phyloP scores from a whole-genome alignment of 257 asterid species.

The Solanum piurae region DNA sequence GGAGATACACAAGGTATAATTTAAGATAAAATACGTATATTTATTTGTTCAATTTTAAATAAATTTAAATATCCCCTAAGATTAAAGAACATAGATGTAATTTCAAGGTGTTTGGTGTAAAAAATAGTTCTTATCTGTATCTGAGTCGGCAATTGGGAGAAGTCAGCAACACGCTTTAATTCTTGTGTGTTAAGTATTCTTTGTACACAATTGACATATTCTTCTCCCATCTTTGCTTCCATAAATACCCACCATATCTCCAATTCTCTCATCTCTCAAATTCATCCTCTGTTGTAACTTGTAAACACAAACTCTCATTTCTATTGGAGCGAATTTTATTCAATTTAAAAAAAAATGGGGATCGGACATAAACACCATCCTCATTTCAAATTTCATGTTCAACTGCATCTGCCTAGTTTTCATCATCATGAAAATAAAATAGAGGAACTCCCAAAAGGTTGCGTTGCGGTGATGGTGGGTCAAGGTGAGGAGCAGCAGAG shows the following conservation, averaged over 20 bases:
- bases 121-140: not conserved
- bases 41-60: too few species aligned
- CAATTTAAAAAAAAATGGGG: conserved; percentile 19
- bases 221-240: not conserved
- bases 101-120: not conserved
- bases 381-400: conserved; percentile 28
- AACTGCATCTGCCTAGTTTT: conserved; percentile 25
- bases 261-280: not conserved
- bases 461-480: conserved; percentile 44
- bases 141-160: not conserved
- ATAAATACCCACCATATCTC: not conserved
- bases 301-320: not conserved
- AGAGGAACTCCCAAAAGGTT: conserved; percentile 35
- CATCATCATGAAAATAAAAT: conserved; percentile 7
- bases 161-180: not conserved
- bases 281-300: too few species aligned
- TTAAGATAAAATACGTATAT: too few species aligned
- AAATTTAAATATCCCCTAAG: too few species aligned
- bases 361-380: conserved; percentile 38
- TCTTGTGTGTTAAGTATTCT: not conserved
- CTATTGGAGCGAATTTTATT: not conserved
- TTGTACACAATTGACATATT: not conserved
- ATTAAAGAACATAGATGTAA: too few species aligned
- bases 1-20: too few species aligned
- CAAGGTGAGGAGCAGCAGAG: conserved; percentile 42